Evolutionary conservation across 306 rosid genomes (phyloP).

Genomic region (Rosa rugosa): DNA sequence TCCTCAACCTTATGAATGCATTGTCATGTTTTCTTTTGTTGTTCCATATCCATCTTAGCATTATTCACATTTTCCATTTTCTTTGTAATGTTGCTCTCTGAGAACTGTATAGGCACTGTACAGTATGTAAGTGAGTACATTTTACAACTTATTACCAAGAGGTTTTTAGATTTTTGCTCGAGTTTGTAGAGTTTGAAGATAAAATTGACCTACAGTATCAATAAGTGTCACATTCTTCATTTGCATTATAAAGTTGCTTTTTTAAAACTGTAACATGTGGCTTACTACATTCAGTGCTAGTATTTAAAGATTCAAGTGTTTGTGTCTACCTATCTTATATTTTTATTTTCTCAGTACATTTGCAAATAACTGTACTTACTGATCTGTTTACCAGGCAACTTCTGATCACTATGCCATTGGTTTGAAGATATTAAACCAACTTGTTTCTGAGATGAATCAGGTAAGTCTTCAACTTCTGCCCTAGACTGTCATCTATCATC

Average conservation of each 20-base stretch:
- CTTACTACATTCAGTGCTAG: background rate
- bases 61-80: background rate
- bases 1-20: background rate
- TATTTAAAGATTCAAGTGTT: background rate
- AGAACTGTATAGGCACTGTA: no score
- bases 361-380: slow-evolving; percentile 1
- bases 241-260: background rate
- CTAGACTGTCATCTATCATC: slow-evolving; percentile 10
- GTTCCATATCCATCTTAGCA: background rate
- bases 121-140: no score
- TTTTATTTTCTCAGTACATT: background rate
- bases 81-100: no score
- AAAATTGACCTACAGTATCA: background rate
- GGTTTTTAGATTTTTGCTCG: background rate
- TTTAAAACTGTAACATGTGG: background rate
- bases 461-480: slow-evolving; percentile 42
- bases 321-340: background rate
- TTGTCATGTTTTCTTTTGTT: background rate
- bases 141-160: background rate
- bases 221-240: background rate
- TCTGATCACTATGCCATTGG: slow-evolving; percentile 95
- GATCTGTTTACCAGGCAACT: slow-evolving; percentile 60
- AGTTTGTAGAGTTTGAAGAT: background rate
- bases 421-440: slow-evolving; percentile 92
- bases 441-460: slow-evolving; percentile 99